These are phyloP conservation scores for Atalantia buxifolia DNA, from an alignment of 345 rosid species.

Conservation along the genomic window DNA sequence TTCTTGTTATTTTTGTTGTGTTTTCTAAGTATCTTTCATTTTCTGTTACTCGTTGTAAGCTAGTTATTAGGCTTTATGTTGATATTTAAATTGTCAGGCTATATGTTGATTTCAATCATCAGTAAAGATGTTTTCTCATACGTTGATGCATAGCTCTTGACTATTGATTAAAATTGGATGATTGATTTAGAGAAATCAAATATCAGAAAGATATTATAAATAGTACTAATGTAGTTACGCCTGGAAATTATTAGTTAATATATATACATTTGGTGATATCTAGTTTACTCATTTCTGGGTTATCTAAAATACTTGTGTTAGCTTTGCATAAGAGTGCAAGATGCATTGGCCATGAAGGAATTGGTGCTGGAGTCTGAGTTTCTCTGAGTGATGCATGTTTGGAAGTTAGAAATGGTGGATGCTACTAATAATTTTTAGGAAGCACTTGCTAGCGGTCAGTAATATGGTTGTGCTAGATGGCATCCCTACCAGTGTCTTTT, in stretches of 20 bases:
- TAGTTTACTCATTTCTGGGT: not conserved
- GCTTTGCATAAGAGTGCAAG: not conserved
- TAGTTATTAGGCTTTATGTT: not conserved
- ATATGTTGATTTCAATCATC: not conserved
- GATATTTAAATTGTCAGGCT: not conserved
- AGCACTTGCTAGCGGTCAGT: not conserved
- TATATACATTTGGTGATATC: not conserved
- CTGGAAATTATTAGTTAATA: not conserved
- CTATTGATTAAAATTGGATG: not conserved
- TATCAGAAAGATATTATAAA: not conserved
- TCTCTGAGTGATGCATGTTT: not conserved
- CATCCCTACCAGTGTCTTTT: not conserved
- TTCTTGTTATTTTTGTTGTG: not conserved
- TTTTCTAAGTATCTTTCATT: not conserved
- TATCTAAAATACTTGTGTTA: not conserved
- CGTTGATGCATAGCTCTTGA: not conserved
- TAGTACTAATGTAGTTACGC: not conserved
- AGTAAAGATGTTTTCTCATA: not conserved
- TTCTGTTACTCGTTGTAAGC: not conserved
- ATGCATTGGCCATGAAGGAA: not conserved
- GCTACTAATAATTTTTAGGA: not conserved
- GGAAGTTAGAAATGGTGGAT: not conserved
- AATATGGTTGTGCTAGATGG: not conserved
- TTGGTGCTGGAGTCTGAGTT: not conserved
- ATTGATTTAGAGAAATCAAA: not conserved